Percentiles rank a stretch among this genome's conserved stretches.
These are phyloP conservation scores for Cantharellus cinnabarinus DNA, from an alignment of 768 basidiomycete genomes.

Conservation along the genomic window DNA sequence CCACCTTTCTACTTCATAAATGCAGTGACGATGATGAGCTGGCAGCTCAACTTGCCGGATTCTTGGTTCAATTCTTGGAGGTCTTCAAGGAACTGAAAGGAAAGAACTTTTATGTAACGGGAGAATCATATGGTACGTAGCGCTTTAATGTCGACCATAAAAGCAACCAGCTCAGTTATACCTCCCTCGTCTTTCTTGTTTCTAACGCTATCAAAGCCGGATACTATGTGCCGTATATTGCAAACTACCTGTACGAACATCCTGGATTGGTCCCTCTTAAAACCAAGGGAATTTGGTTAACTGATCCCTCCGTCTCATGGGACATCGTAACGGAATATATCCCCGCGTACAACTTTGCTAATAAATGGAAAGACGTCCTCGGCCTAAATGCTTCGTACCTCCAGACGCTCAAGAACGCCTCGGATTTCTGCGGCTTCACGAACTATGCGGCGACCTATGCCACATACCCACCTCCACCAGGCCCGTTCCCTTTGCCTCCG, in stretches of 20 bases:
- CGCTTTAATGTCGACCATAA: no score
- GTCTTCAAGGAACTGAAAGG: constrained; percentile 54
- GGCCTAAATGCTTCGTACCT: constrained; percentile 54
- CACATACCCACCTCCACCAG: constrained; percentile 39
- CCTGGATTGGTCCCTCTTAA: constrained; percentile 31
- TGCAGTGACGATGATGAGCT: constrained; percentile 32
- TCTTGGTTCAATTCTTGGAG: constrained; percentile 54
- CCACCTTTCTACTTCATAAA: neutral
- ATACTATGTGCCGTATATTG: constrained; percentile 47
- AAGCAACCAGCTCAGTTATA: no score
- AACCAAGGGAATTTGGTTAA: constrained; percentile 51
- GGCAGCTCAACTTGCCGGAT: constrained; percentile 34
- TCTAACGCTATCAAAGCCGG: constrained; percentile 24
- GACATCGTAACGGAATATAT: constrained; percentile 46
- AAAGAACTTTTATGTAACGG: constrained; percentile 48
- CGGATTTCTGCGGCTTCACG: constrained; percentile 38
- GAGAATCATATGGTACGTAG: constrained; percentile 22
- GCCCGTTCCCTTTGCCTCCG: constrained; percentile 39
- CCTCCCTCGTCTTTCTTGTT: no score
- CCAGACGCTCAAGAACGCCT: constrained; percentile 31
- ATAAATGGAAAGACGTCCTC: constrained; percentile 50
- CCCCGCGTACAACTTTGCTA: constrained; percentile 47
- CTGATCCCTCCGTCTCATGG: constrained; percentile 46
- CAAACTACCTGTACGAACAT: constrained; percentile 49
- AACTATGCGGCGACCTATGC: constrained; percentile 41